Conservation (phyloP, 805 yeast genomes). For the Metschnikowia aberdeeniae region DNA sequence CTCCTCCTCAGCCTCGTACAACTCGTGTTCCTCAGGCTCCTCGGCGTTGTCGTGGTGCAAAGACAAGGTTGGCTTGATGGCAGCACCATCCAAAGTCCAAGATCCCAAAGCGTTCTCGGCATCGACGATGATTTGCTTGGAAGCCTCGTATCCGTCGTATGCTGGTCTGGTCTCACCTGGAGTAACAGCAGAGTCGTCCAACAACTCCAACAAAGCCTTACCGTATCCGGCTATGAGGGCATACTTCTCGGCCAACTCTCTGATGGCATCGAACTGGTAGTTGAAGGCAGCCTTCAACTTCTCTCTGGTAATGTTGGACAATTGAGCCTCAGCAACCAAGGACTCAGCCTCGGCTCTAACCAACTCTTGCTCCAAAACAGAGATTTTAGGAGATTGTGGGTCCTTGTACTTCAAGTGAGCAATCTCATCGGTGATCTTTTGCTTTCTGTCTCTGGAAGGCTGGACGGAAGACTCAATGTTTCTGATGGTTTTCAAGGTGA, state of each 20-base stretch:
- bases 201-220: slow-evolving; percentile 90
- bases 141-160: slow-evolving; percentile 96
- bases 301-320: slow-evolving; percentile 96
- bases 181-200: slow-evolving; percentile 95
- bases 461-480: slow-evolving; percentile 97
- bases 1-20: slow-evolving; percentile 52
- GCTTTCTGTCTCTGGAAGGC: slow-evolving; percentile 97
- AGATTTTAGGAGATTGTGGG: slow-evolving; percentile 94
- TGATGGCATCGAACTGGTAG: slow-evolving; percentile 92
- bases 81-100: slow-evolving; percentile 96
- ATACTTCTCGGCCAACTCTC: slow-evolving; percentile 93
- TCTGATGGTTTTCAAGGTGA: slow-evolving; percentile 89
- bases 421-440: slow-evolving; percentile 94
- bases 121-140: slow-evolving; percentile 95
- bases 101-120: slow-evolving; percentile 93
- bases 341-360: slow-evolving; percentile 99
- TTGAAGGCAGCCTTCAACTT: slow-evolving; percentile 95
- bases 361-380: slow-evolving; percentile 94
- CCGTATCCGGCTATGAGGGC: slow-evolving; percentile 99
- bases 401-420: slow-evolving; percentile 98
- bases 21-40: slow-evolving; percentile 39
- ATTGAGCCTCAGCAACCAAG: slow-evolving; percentile 97
- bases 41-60: slow-evolving; percentile 60
- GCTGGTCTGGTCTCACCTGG: slow-evolving; percentile 99
- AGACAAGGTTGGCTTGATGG: slow-evolving; percentile 88